Percentiles rank a stretch among this genome's conserved stretches.
Evolutionary conservation across 495 filamentous ascomycete species (phyloP).

Genomic region (Penicillium egyptiacum): DNA sequence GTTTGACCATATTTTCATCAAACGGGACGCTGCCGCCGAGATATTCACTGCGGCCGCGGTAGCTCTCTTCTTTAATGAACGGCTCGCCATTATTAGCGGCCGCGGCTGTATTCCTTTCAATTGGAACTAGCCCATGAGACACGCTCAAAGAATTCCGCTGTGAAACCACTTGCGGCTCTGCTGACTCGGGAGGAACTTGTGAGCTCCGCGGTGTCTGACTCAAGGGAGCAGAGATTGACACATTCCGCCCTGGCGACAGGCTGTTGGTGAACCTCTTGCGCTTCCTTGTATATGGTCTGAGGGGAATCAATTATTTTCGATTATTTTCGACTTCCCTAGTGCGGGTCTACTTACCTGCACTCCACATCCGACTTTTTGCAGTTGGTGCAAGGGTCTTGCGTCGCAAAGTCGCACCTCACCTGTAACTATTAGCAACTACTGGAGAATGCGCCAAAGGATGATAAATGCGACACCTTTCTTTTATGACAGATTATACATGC

Average conservation of each 20-base stretch:
- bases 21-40: slow-evolving; percentile 33
- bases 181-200: slow-evolving; percentile 21
- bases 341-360: slow-evolving; percentile 23
- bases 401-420: slow-evolving; percentile 32
- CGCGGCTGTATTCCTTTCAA: neutral
- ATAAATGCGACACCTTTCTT: slow-evolving; percentile 22
- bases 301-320: neutral
- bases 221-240: slow-evolving; percentile 16
- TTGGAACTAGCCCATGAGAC: slow-evolving; percentile 9
- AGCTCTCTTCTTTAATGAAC: slow-evolving; percentile 33
- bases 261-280: slow-evolving; percentile 35
- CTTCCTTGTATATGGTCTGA: slow-evolving; percentile 31
- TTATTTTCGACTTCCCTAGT: neutral
- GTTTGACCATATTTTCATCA: slow-evolving; percentile 36
- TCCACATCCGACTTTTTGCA: slow-evolving; percentile 31
- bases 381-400: slow-evolving; percentile 33
- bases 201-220: slow-evolving; percentile 24
- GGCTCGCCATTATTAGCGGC: slow-evolving; percentile 20
- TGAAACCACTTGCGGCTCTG: slow-evolving; percentile 7
- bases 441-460: neutral
- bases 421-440: slow-evolving; percentile 9
- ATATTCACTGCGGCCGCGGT: slow-evolving; percentile 33
- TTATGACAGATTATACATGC: slow-evolving; percentile 36
- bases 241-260: slow-evolving; percentile 25
- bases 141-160: slow-evolving; percentile 4